A percentile compares a stretch with the other conserved stretches of the same genome.
Conservation (phyloP, 192 early-diverging fungal genomes). For the Coemansia erecta region DNA sequence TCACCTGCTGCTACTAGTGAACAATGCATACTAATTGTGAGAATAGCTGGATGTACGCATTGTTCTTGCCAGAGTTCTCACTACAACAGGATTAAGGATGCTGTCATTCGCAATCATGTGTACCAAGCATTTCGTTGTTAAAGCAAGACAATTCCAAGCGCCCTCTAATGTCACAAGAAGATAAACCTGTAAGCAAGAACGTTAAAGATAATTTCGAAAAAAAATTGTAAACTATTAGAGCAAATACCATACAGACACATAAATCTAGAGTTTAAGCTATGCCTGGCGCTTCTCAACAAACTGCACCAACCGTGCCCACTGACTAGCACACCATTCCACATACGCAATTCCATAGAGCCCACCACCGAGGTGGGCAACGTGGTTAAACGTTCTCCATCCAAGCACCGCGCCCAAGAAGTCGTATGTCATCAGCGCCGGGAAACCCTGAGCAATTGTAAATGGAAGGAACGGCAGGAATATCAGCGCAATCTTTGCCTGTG, state of each 20-base stretch:
- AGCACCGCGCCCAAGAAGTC: slow-evolving; percentile 72
- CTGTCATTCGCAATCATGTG: too few species aligned
- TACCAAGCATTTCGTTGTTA: too few species aligned
- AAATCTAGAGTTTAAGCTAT: neutral
- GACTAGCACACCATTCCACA: slow-evolving; percentile 46
- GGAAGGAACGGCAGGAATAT: slow-evolving; percentile 63
- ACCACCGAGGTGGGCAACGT: slow-evolving; percentile 73
- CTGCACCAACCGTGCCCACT: slow-evolving; percentile 14
- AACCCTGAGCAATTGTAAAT: slow-evolving; percentile 58
- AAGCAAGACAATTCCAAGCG: too few species aligned
- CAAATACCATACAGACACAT: neutral
- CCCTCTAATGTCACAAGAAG: too few species aligned
- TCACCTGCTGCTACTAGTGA: too few species aligned
- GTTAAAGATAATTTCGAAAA: too few species aligned
- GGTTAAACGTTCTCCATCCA: slow-evolving; percentile 74
- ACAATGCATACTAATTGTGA: too few species aligned
- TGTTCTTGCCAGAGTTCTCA: too few species aligned
- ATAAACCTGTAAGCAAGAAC: too few species aligned
- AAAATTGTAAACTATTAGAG: too few species aligned
- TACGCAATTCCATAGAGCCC: slow-evolving; percentile 63
- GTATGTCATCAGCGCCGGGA: slow-evolving; percentile 65
- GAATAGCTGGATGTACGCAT: too few species aligned
- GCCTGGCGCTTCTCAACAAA: neutral
- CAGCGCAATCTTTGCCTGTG: slow-evolving; percentile 57
- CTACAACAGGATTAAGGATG: too few species aligned